A percentile compares a stretch with the other conserved stretches of the same genome.
Conservation (phyloP, 352 stramenopile genomes). For the Thalassiosira oceanica region DNA sequence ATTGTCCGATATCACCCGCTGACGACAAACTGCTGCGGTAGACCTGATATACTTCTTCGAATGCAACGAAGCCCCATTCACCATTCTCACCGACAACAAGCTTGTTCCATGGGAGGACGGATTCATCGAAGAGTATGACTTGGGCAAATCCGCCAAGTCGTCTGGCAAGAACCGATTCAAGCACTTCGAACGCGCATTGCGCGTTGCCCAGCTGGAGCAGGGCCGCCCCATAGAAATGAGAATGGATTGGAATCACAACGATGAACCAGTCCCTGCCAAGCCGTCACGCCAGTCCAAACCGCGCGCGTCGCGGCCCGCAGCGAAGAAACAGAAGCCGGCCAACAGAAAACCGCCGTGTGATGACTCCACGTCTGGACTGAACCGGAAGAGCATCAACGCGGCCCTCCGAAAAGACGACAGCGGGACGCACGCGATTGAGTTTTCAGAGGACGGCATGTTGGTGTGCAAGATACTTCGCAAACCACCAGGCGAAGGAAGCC, state of each 20-base stretch:
- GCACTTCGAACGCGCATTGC: conserved; percentile 60
- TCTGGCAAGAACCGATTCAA: conserved; percentile 41
- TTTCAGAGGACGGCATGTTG: conserved; percentile 35
- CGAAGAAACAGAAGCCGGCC: conserved; percentile 29
- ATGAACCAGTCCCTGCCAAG: conserved; percentile 25
- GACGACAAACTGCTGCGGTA: too few relatives aligned
- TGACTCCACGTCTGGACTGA: conserved; percentile 4
- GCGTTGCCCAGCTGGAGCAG: conserved; percentile 59
- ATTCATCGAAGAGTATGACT: conserved; percentile 67
- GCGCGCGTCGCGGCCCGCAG: not conserved
- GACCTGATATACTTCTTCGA: conserved; percentile 81
- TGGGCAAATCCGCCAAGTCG: conserved; percentile 61
- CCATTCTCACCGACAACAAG: conserved; percentile 55
- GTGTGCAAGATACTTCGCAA: conserved; percentile 46
- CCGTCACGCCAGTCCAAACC: conserved; percentile 29
- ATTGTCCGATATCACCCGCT: too few relatives aligned
- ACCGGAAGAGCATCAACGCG: conserved; percentile 25
- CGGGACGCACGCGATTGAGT: conserved; percentile 34
- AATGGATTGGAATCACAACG: conserved; percentile 76
- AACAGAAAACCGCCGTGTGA: too few relatives aligned
- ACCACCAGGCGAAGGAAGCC: not conserved
- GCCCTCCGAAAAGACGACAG: conserved; percentile 3
- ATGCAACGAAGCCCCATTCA: conserved; percentile 73
- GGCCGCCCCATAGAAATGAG: conserved; percentile 63
- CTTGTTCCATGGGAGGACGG: conserved; percentile 66